Evolutionary conservation across 23 red algal species (phyloP).

Genomic region (Cyanidium caldarium): DNA sequence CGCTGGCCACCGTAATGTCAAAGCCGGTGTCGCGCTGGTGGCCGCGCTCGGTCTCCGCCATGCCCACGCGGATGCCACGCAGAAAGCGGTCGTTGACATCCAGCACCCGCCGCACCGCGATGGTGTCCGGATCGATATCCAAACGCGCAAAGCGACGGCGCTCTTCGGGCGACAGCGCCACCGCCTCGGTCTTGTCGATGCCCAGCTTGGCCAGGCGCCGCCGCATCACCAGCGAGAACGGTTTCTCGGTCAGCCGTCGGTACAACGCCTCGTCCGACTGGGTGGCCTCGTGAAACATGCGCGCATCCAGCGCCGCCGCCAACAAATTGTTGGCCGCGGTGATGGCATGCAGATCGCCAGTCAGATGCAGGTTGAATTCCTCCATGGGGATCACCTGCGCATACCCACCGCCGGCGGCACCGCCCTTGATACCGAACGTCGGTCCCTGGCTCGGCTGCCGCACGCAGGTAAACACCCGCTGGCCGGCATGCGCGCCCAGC

Average conservation of each 20-base stretch:
- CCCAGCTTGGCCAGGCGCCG: slow-evolving; percentile 72
- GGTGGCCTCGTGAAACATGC: slow-evolving; percentile 83
- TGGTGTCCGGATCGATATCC: slow-evolving; percentile 77
- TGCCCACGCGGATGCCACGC: slow-evolving; percentile 46
- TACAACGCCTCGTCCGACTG: slow-evolving; percentile 86
- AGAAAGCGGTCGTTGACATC: slow-evolving; percentile 93
- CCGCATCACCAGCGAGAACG: slow-evolving; percentile 53
- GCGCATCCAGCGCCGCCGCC: slow-evolving; percentile 80
- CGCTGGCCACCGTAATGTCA: slow-evolving; percentile 93
- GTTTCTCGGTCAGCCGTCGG: slow-evolving; percentile 55
- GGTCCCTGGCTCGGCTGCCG: slow-evolving; percentile 93
- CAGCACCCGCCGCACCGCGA: slow-evolving; percentile 81
- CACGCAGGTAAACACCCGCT: slow-evolving; percentile 79
- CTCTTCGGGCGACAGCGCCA: slow-evolving; percentile 52
- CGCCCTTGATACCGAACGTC: slow-evolving; percentile 95
- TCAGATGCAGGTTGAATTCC: slow-evolving; percentile 93
- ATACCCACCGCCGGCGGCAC: slow-evolving; percentile 92
- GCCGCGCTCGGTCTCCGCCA: slow-evolving; percentile 47
- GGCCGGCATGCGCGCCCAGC: slow-evolving; percentile 73
- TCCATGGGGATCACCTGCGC: slow-evolving; percentile 98
- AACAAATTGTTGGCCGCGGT: slow-evolving; percentile 85
- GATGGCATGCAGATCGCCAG: slow-evolving; percentile 94
- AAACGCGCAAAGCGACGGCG: slow-evolving; percentile 57
- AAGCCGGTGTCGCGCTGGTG: slow-evolving; percentile 46
- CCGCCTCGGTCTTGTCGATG: slow-evolving; percentile 53